Evolutionary conservation across 2,329 filamentous ascomycete species (phyloP), one percentile per base, ranked within the genome.

Genomic region (Arachnopeziza araneosa): DNA sequence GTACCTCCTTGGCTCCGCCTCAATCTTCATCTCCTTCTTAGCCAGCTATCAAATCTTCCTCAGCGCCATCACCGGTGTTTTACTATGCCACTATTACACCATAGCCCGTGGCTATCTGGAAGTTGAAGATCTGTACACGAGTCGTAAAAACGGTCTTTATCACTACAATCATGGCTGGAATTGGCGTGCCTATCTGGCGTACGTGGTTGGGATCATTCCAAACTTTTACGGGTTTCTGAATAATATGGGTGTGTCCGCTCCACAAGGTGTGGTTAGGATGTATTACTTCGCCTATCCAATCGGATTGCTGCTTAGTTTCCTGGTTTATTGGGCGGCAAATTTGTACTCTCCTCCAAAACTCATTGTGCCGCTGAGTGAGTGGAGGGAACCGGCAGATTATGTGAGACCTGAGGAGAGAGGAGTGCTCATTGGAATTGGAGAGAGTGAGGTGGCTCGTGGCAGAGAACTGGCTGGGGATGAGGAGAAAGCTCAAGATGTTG

Each of bases 271-370:
- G 2, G 71, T 69, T 0, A 67, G 70, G 19, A 83, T 84, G 70
- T 85, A 86, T 65, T 83, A 82, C 62, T 74, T 86, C 24, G 81
- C 82, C 0, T 81, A 79, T 58, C 78, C 79, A 65, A 80, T 83
- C 6, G 78, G 79, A 2, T 76, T 86, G 58, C 77, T 79, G 56
- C 71, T 84, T 12, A 68, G 67, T 8, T 69, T 71, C 22, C 53
- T 60, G 1, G 61, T 65, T 0, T 75, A 70, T 60, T 72, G 67
- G 66, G 58, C 58, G 1, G 50, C 63, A 8, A 66, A 63, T 56
- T 59, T 24, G 23, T 12, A 63, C 2, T 67, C 54, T 48, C 67
- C 67, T 1, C 67, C 66, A 1, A 26, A 63, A 2, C 49, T 68
- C 22, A 64, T 50, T 49, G 61, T 66, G 21, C 52, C 60, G 4